A percentile compares a stretch with the other conserved stretches of the same genome.
Conservation (phyloP, 768 basidiomycete genomes). For the Trametes cingulata region DNA sequence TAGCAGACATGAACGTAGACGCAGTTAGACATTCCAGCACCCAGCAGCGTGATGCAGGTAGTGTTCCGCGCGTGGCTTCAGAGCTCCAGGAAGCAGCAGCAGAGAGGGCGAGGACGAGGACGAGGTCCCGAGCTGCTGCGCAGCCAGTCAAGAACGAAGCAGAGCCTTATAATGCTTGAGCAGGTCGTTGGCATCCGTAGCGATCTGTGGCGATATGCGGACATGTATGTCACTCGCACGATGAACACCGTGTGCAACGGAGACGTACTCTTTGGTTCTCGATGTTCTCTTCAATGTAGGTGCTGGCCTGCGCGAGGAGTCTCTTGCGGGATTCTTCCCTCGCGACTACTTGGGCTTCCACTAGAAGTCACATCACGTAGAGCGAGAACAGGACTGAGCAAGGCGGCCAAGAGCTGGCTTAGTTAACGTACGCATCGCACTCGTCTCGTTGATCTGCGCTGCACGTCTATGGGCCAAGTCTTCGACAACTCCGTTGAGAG, state of each 20-base stretch:
- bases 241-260: neutral
- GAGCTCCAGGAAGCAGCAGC: too few species aligned
- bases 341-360: conserved; percentile 33
- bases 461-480: conserved; percentile 36
- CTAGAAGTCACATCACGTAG: too few species aligned
- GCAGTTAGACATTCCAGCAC: too few species aligned
- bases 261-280: conserved; percentile 40
- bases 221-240: neutral
- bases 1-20: too few species aligned
- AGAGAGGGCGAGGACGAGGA: too few species aligned
- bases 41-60: too few species aligned
- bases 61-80: too few species aligned
- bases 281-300: conserved; percentile 37
- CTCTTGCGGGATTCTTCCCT: conserved; percentile 38
- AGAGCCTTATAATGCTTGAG: conserved; percentile 45
- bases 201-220: conserved; percentile 30
- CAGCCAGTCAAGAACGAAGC: conserved; percentile 24
- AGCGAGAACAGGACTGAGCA: too few species aligned
- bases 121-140: too few species aligned
- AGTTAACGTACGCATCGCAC: conserved; percentile 35
- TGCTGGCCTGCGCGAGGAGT: conserved; percentile 36
- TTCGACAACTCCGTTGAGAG: conserved; percentile 26
- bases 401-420: too few species aligned
- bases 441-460: conserved; percentile 34
- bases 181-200: conserved; percentile 39